Evolutionary conservation across 768 basidiomycete genomes (phyloP).

Genomic region (Tremella mesenterica): DNA sequence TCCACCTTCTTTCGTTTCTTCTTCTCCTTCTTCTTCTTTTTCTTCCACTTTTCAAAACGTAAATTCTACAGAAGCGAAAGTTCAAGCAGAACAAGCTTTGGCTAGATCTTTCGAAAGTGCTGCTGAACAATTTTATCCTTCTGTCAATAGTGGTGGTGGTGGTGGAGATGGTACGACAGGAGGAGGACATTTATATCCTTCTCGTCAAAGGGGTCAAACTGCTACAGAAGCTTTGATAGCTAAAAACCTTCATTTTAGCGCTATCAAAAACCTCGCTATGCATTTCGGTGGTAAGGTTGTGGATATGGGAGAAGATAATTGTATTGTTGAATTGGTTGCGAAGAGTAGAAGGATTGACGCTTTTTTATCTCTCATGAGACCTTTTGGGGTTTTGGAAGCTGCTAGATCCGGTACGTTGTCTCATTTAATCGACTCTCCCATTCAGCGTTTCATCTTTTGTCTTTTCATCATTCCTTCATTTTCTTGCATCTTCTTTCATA

Average conservation of each 20-base stretch:
- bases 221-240: slow-evolving; percentile 78
- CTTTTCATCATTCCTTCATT: not conserved
- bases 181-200: slow-evolving; percentile 46
- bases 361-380: slow-evolving; percentile 80
- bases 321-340: slow-evolving; percentile 89
- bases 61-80: slow-evolving; percentile 50
- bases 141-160: slow-evolving; percentile 7
- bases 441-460: not conserved
- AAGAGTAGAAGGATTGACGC: slow-evolving; percentile 87
- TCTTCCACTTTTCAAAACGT: too few species aligned
- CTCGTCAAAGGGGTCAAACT: slow-evolving; percentile 8
- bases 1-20: slow-evolving; percentile 70
- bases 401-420: slow-evolving; percentile 71
- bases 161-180: slow-evolving; percentile 58
- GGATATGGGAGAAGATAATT: slow-evolving; percentile 87
- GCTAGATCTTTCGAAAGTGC: slow-evolving; percentile 68
- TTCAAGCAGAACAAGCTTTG: slow-evolving; percentile 62
- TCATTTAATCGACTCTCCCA: not conserved
- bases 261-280: slow-evolving; percentile 69
- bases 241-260: slow-evolving; percentile 81
- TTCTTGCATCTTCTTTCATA: not conserved
- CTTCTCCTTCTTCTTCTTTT: too few species aligned
- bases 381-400: slow-evolving; percentile 91
- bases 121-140: slow-evolving; percentile 44
- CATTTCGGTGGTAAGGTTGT: slow-evolving; percentile 92